Percentiles rank a stretch among this genome's conserved stretches.
phyloP scores from a whole-genome alignment of 306 rosid genomes.

The Prunus armeniaca region DNA sequence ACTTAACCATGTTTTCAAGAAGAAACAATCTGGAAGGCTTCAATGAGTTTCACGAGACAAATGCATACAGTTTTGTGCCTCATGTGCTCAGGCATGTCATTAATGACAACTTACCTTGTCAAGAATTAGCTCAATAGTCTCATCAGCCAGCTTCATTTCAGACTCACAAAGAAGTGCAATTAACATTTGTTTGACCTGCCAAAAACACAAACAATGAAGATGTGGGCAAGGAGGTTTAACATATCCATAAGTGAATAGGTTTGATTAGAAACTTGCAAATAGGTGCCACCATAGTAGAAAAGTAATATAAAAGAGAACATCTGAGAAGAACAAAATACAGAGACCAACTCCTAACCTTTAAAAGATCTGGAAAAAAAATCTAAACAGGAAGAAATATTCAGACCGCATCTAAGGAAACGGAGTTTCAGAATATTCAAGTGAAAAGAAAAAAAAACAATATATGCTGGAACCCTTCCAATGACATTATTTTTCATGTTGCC shows the following conservation, averaged over 20 bases:
- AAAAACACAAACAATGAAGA: conserved; percentile 8
- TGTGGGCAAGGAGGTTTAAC: neutral
- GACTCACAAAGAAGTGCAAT: conserved; percentile 84
- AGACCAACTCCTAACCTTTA: neutral
- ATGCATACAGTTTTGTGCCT: neutral
- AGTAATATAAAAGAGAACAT: neutral
- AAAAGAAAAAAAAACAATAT: neutral
- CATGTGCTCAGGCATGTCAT: neutral
- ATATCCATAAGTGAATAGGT: neutral
- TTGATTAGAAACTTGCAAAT: neutral
- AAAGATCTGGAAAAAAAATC: neutral
- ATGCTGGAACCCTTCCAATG: too few relatives aligned
- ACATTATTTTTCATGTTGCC: neutral
- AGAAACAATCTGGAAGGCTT: neutral
- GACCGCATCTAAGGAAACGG: neutral
- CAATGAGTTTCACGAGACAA: neutral
- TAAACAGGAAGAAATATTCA: neutral
- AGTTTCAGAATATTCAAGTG: neutral
- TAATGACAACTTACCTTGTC: conserved; percentile 53
- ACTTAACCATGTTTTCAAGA: neutral
- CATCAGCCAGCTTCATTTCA: conserved; percentile 77
- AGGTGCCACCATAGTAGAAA: neutral
- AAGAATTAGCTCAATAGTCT: conserved; percentile 67
- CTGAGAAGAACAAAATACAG: neutral
- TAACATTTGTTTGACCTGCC: conserved; percentile 87